A percentile compares a stretch with the other conserved stretches of the same genome.
These are phyloP conservation scores for Cryomyces minteri DNA, from an alignment of 495 filamentous ascomycete genomes.

Conservation along the genomic window DNA sequence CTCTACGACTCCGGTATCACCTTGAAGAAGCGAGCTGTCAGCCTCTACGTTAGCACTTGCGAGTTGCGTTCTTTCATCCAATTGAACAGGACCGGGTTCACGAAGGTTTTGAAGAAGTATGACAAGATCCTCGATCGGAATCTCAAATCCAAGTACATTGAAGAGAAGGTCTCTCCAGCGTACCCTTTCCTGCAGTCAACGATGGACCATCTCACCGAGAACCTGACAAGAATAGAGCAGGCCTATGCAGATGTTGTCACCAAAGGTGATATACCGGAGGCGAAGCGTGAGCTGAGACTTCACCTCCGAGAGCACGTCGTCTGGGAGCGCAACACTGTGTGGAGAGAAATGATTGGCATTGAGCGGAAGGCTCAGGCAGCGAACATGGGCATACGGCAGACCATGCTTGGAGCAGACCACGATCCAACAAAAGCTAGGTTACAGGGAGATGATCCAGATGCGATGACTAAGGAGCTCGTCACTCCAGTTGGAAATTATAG, in stretches of 20 bases:
- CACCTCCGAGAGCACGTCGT: conserved; percentile 94
- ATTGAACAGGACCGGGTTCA: conserved; percentile 89
- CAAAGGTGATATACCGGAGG: conserved; percentile 51
- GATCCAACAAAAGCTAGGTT: conserved; percentile 51
- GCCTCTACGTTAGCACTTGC: conserved; percentile 81
- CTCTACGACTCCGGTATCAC: conserved; percentile 70
- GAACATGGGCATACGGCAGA: conserved; percentile 62
- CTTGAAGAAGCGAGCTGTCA: conserved; percentile 76
- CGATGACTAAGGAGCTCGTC: conserved; percentile 42
- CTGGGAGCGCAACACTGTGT: conserved; percentile 97
- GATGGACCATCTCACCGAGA: conserved; percentile 45
- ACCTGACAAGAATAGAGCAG: conserved; percentile 53
- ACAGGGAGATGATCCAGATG: conserved; percentile 60
- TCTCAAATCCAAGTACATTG: conserved; percentile 58
- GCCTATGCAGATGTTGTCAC: conserved; percentile 70
- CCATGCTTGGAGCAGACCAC: conserved; percentile 55
- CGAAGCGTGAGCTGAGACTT: conserved; percentile 69
- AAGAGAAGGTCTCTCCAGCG: conserved; percentile 46
- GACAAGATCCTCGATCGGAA: conserved; percentile 84
- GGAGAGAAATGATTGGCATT: conserved; percentile 97
- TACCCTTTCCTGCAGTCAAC: conserved; percentile 61
- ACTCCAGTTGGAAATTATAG: conserved; percentile 68
- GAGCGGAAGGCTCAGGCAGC: conserved; percentile 92
- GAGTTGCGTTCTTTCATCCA: conserved; percentile 92
- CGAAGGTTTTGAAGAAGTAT: conserved; percentile 94